phyloP scores from a whole-genome alignment of 2,329 filamentous ascomycete genomes.

The Scolecobasidium constrictum region DNA sequence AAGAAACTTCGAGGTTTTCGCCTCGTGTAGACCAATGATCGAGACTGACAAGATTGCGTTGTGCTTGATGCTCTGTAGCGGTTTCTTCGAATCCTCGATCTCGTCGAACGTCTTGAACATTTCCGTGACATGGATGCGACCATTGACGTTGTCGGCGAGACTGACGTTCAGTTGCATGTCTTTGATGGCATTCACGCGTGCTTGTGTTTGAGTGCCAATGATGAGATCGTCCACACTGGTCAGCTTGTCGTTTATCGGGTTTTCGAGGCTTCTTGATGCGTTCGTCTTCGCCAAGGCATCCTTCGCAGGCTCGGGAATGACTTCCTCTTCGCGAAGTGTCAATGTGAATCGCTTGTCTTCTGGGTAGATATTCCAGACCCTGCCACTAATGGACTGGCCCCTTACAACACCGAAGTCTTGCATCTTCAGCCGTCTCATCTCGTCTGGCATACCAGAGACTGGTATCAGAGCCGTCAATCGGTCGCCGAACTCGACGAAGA shows the following conservation, averaged over 20 bases:
- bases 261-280: slow-evolving; percentile 32
- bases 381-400: slow-evolving; percentile 63
- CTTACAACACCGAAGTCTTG: slow-evolving; percentile 70
- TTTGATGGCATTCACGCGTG: slow-evolving; percentile 72
- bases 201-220: slow-evolving; percentile 64
- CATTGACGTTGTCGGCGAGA: slow-evolving; percentile 76
- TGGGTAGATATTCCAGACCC: slow-evolving; percentile 60
- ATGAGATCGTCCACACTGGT: slow-evolving; percentile 59
- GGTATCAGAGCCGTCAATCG: slow-evolving; percentile 69
- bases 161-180: slow-evolving; percentile 87
- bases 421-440: slow-evolving; percentile 44
- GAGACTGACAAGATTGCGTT: slow-evolving; percentile 58
- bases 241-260: slow-evolving; percentile 55
- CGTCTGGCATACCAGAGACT: slow-evolving; percentile 64
- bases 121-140: slow-evolving; percentile 88
- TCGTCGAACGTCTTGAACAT: slow-evolving; percentile 81
- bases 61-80: slow-evolving; percentile 65
- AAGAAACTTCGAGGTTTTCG: slow-evolving; percentile 80
- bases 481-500: slow-evolving; percentile 82
- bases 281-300: slow-evolving; percentile 17
- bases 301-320: slow-evolving; percentile 24
- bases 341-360: slow-evolving; percentile 59
- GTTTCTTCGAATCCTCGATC: slow-evolving; percentile 70
- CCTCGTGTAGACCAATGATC: slow-evolving; percentile 80
- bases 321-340: slow-evolving; percentile 44